Percentiles rank a stretch among this genome's conserved stretches.
Conservation (phyloP, 768 basidiomycete genomes). For the Leucogyrophana mollusca region DNA sequence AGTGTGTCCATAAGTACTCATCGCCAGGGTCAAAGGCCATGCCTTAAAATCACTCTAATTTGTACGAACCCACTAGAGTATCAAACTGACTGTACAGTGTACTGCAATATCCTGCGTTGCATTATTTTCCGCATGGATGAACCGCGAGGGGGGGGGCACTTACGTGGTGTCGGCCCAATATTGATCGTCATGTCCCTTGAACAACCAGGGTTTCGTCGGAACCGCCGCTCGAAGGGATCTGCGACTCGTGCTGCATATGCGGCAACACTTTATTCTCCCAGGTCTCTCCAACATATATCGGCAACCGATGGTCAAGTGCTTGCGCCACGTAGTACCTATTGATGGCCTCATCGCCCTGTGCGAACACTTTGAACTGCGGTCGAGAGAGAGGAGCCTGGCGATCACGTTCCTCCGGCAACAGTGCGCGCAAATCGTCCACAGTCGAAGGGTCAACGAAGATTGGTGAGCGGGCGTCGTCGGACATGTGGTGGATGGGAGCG, state of each 20-base stretch:
- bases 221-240: too few species aligned
- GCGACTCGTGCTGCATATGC: too few species aligned
- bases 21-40: constrained; percentile 10
- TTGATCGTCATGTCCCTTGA: too few species aligned
- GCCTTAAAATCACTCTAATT: background rate
- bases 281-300: constrained; percentile 5
- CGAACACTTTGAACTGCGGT: background rate
- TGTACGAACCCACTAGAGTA: background rate
- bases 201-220: too few species aligned
- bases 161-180: too few species aligned
- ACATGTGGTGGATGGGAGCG: constrained; percentile 6
- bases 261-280: constrained; percentile 5
- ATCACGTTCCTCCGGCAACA: constrained; percentile 4
- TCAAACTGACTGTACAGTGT: constrained; percentile 3
- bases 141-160: too few species aligned
- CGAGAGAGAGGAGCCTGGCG: constrained; percentile 1
- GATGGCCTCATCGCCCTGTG: background rate
- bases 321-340: background rate
- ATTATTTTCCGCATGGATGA: too few species aligned
- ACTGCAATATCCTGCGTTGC: too few species aligned
- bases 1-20: constrained; percentile 87
- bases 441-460: constrained; percentile 1
- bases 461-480: constrained; percentile 2
- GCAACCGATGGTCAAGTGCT: too few species aligned
- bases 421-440: background rate